Evolutionary conservation across 148 eudicot species (phyloP).

Genomic region (Vaccinium macrocarpon): DNA sequence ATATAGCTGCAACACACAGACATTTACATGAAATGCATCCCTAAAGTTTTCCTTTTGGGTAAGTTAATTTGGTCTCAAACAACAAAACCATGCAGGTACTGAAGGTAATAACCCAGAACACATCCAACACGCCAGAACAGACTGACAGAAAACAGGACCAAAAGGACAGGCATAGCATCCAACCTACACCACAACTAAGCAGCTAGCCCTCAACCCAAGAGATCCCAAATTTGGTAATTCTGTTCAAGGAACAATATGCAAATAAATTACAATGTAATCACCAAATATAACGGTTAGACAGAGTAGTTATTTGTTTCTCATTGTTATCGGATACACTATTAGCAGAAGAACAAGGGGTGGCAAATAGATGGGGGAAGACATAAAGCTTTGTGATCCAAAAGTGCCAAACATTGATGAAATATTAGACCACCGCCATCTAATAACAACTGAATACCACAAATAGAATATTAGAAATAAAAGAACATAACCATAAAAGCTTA

Average conservation of each 20-base stretch:
- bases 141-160: not conserved
- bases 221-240: constrained; percentile 1
- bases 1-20: constrained; percentile 69
- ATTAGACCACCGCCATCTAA: not conserved
- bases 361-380: not conserved
- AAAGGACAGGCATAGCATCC: not conserved
- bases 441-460: constrained; percentile 7
- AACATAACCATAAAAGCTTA: not conserved
- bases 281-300: not conserved
- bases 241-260: not conserved
- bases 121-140: constrained; percentile 2
- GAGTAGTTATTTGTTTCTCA: not conserved
- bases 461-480: not conserved
- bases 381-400: not conserved
- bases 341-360: not conserved
- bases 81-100: not conserved
- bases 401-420: not conserved
- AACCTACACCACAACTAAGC: not conserved
- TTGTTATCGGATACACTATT: not conserved
- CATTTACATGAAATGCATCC: not conserved
- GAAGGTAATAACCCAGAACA: not conserved
- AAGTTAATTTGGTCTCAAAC: not conserved
- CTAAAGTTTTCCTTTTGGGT: not conserved
- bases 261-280: not conserved
- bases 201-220: not conserved